A percentile compares a stretch with the other conserved stretches of the same genome.
Conservation (phyloP, 805 yeast species). For the Starmerella vitae region DNA sequence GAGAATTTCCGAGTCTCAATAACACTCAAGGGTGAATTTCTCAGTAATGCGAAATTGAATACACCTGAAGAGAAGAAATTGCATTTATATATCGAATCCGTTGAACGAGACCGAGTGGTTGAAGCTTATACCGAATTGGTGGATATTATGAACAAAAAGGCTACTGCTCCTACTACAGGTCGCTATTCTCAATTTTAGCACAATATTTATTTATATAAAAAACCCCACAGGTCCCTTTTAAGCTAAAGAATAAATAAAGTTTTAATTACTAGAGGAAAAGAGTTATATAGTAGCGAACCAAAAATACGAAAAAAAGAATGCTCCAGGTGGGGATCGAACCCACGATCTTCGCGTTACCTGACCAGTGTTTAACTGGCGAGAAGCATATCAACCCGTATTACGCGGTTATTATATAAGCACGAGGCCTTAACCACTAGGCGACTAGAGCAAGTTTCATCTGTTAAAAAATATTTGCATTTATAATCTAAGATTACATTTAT, state of each 20-base stretch:
- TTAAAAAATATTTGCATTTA: background rate
- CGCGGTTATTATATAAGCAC: slow-evolving; percentile 47
- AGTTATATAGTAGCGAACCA: background rate
- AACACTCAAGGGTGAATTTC: slow-evolving; percentile 68
- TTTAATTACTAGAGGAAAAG: background rate
- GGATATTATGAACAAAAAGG: slow-evolving; percentile 1
- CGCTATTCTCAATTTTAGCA: slow-evolving; percentile 10
- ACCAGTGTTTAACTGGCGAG: slow-evolving; percentile 23
- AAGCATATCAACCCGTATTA: slow-evolving; percentile 41
- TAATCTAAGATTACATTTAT: too few species aligned
- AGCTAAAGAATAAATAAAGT: background rate
- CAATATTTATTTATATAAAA: slow-evolving; percentile 1
- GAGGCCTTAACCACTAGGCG: slow-evolving; percentile 40
- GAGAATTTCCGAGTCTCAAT: slow-evolving; percentile 41
- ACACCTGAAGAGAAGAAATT: slow-evolving; percentile 36
- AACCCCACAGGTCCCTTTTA: background rate
- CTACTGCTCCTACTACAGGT: slow-evolving; percentile 1
- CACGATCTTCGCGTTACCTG: slow-evolving; percentile 53
- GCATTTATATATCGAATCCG: slow-evolving; percentile 65
- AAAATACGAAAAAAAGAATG: slow-evolving; percentile 22
- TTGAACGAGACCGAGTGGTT: slow-evolving; percentile 40
- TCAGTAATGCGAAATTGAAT: slow-evolving; percentile 38
- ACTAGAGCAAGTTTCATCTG: slow-evolving; percentile 17
- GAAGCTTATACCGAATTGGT: slow-evolving; percentile 15
- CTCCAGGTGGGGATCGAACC: slow-evolving; percentile 39